Evolutionary conservation across 768 basidiomycete genomes (phyloP), one percentile per base, ranked within the genome.

Genomic region (Mycena albidolilacea): DNA sequence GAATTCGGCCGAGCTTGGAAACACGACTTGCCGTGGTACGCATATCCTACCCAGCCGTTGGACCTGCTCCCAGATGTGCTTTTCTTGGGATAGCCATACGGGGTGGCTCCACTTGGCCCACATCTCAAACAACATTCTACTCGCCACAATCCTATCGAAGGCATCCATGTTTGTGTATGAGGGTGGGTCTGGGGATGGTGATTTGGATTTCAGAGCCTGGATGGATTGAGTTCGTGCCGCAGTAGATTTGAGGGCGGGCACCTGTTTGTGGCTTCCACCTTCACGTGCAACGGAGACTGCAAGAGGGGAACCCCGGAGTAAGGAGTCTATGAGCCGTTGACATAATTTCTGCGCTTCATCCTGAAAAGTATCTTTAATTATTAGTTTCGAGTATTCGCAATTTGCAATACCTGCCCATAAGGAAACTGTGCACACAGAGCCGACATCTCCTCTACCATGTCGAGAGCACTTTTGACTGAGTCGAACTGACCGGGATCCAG

Each of bases 351-450:
- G 1, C 35, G 48, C 63, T 4, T 12, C 7, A 38, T 64, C 50
- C 63, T 64, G 37, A 35, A 19, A 11, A 1, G 7, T 5, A 19
- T 30, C 23, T 30, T 37, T 9, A 38, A 50, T 50, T 23, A 21
- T 44, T 1, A 5, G 1, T 46, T 39, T 15, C 7, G 6, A 52
- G 2, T 0, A 37, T 3, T 50, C 15, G 4, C 3, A 19, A 8
- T 57, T 30, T 57, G 11, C 30, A 17, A 38, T 10, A 64, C 63
- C 63, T 52, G 15, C n/a, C 63, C 63, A 12, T 52, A 52, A 7
- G 44, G 63, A 21, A 64, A 64, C 21, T 10, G 4, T 37, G 23
- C 7, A 19, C 8, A 19, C 35, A 64, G 38, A 1, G 10, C 6
- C 0, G 23, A 50, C 63, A 64, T 64, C 9, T 64, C 63, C 0